Conservation (phyloP, 768 basidiomycete species). For the Auriscalpium orientale region DNA sequence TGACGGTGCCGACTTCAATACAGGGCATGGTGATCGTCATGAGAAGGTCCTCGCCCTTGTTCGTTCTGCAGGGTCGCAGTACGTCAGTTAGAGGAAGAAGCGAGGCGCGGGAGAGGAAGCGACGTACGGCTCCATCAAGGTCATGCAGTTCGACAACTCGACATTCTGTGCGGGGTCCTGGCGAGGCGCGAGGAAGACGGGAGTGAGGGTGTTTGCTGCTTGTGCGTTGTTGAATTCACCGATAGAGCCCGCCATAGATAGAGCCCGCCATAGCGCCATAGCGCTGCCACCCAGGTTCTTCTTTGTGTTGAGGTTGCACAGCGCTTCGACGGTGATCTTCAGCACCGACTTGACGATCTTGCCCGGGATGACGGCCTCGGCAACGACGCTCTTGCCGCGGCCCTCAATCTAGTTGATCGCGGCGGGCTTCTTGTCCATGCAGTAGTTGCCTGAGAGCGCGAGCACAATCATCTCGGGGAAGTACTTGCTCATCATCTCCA, state of each 20-base stretch:
- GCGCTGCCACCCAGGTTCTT: conserved; percentile 97
- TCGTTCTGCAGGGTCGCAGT: conserved; percentile 45
- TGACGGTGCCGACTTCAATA: conserved; percentile 97
- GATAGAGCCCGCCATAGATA: too few species aligned
- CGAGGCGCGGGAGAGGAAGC: conserved; percentile 5
- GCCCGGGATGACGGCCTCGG: conserved; percentile 89
- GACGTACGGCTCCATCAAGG: conserved; percentile 94
- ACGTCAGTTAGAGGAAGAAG: conserved; percentile 3
- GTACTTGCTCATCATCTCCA: conserved; percentile 65
- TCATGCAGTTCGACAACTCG: conserved; percentile 97
- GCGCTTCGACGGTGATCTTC: conserved; percentile 87
- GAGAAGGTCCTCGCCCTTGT: conserved; percentile 83
- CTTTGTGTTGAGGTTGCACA: conserved; percentile 90
- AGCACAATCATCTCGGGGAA: conserved; percentile 92
- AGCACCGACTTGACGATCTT: conserved; percentile 81
- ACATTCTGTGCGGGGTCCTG: conserved; percentile 99
- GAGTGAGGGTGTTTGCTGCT: conserved; percentile 94
- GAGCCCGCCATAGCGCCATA: too few species aligned
- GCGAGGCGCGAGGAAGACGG: conserved; percentile 91
- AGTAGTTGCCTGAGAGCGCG: conserved; percentile 94
- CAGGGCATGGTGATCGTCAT: conserved; percentile 98
- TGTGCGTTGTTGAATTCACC: conserved; percentile 99
- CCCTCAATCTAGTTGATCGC: conserved; percentile 99
- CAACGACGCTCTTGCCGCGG: conserved; percentile 94
- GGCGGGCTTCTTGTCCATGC: conserved; percentile 99